phyloP scores from a whole-genome alignment of 768 basidiomycete species.

The Sistotremastrum suecicum region DNA sequence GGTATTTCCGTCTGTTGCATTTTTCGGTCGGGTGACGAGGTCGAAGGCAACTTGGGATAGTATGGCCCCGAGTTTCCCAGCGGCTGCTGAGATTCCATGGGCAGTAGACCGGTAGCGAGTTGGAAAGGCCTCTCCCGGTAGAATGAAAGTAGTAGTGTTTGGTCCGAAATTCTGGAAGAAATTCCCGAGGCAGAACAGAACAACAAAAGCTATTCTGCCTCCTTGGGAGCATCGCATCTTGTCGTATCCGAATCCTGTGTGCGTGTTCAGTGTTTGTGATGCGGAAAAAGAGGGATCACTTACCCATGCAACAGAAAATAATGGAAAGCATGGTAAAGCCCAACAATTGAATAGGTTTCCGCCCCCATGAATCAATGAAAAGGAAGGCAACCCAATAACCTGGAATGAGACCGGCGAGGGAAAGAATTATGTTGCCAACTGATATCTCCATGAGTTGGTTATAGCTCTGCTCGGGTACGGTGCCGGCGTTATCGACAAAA shows the following conservation, averaged over 20 bases:
- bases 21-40: background rate
- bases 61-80: slow-evolving; percentile 31
- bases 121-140: slow-evolving; percentile 31
- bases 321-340: slow-evolving; percentile 22
- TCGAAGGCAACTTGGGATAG: slow-evolving; percentile 23
- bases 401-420: slow-evolving; percentile 24
- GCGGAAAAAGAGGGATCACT: slow-evolving; percentile 1
- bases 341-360: slow-evolving; percentile 25
- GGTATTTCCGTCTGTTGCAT: slow-evolving; percentile 7
- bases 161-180: slow-evolving; percentile 33
- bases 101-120: slow-evolving; percentile 30
- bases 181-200: slow-evolving; percentile 25
- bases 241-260: slow-evolving; percentile 15
- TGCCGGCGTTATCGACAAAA: background rate
- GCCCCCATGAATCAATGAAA: slow-evolving; percentile 24
- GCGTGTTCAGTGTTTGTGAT: slow-evolving; percentile 14
- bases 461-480: slow-evolving; percentile 8
- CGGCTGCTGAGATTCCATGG: slow-evolving; percentile 30
- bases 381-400: slow-evolving; percentile 24
- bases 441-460: slow-evolving; percentile 16
- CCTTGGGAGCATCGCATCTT: slow-evolving; percentile 13
- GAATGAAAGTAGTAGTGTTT: slow-evolving; percentile 29
- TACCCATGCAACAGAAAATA: slow-evolving; percentile 20
- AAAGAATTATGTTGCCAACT: slow-evolving; percentile 23
- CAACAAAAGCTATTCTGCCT: slow-evolving; percentile 19